Evolutionary conservation across 345 rosid species (phyloP).

Genomic region (Eucalyptus erythrocorys): DNA sequence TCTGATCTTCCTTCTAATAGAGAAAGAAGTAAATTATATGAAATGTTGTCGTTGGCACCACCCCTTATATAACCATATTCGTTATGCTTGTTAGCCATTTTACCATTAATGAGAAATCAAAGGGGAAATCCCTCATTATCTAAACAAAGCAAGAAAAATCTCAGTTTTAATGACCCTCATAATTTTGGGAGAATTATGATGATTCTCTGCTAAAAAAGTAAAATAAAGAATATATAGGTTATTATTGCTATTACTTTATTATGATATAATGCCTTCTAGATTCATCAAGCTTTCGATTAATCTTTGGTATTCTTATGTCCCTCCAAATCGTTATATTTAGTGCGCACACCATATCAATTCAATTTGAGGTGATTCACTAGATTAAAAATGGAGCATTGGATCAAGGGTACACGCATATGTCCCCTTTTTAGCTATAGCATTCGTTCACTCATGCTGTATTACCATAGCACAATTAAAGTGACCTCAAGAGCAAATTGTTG

Average conservation of each 20-base stretch:
- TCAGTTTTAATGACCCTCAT: not conserved
- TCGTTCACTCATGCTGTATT: not conserved
- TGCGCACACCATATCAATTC: not conserved
- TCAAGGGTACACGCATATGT: not conserved
- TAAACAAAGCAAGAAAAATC: not conserved
- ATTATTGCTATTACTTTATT: not conserved
- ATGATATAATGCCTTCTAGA: not conserved
- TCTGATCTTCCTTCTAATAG: not conserved
- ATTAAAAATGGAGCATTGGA: not conserved
- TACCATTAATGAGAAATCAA: not conserved
- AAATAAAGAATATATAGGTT: not conserved
- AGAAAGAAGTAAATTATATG: not conserved
- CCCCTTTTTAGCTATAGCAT: not conserved
- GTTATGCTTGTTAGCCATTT: not conserved
- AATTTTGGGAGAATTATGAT: not conserved
- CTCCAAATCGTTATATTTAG: not conserved
- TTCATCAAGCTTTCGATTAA: not conserved
- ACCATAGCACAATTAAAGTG: not conserved
- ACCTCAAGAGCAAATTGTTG: not conserved
- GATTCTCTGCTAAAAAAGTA: not conserved
- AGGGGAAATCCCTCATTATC: not conserved
- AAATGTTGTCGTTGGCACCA: not conserved
- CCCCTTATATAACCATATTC: not conserved
- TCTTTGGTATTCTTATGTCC: not conserved
- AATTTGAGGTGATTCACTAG: not conserved